These are phyloP conservation scores for Spergularia marina DNA, from an alignment of 148 eudicot genomes.

Conservation along the genomic window DNA sequence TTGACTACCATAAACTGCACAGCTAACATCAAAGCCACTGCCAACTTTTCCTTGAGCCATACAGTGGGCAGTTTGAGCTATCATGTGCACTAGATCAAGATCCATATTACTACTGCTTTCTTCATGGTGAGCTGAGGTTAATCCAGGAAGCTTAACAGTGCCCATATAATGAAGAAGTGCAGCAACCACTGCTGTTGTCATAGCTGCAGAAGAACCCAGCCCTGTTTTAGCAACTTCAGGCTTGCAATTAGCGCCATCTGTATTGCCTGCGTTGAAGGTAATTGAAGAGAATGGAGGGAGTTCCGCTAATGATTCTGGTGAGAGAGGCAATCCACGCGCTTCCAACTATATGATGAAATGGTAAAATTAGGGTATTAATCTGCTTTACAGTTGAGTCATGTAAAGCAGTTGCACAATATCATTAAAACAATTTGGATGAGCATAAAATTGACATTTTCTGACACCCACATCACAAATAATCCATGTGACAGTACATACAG, in stretches of 20 bases:
- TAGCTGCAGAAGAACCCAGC: slow-evolving; percentile 97
- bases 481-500: no score
- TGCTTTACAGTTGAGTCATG: background rate
- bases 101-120: slow-evolving; percentile 32
- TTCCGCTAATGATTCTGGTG: slow-evolving; percentile 74
- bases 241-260: slow-evolving; percentile 51
- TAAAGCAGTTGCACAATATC: background rate
- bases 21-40: slow-evolving; percentile 97
- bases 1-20: slow-evolving; percentile 99
- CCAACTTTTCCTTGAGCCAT: slow-evolving; percentile 99
- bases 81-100: slow-evolving; percentile 69
- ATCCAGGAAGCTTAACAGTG: slow-evolving; percentile 61
- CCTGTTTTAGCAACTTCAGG: slow-evolving; percentile 99
- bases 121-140: slow-evolving; percentile 26
- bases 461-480: background rate
- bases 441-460: background rate
- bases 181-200: slow-evolving; percentile 98
- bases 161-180: slow-evolving; percentile 91
- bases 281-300: slow-evolving; percentile 85
- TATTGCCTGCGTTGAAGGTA: slow-evolving; percentile 64
- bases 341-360: slow-evolving; percentile 54
- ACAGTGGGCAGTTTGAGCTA: slow-evolving; percentile 87
- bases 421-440: background rate
- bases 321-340: slow-evolving; percentile 76
- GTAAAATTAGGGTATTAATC: background rate